Conservation (phyloP, 805 yeast species). For the Allodekkera sacchari region DNA sequence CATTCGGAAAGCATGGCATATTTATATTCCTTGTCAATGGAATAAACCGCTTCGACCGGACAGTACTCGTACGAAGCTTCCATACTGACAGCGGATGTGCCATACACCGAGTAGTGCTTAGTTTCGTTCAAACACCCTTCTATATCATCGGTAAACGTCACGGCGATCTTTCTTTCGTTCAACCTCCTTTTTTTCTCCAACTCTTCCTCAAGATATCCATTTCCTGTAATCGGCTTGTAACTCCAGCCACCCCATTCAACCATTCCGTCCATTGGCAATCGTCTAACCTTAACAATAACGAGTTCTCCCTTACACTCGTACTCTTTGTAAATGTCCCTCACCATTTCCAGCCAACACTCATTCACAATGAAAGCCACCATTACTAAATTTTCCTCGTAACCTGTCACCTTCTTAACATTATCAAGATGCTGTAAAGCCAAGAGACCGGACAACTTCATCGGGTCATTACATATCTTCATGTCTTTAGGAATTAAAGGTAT, state of each 20-base stretch:
- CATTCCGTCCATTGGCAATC: slow-evolving; percentile 53
- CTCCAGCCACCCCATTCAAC: slow-evolving; percentile 73
- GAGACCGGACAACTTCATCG: slow-evolving; percentile 28
- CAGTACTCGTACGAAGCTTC: slow-evolving; percentile 2
- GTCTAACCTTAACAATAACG: slow-evolving; percentile 45
- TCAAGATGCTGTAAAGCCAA: slow-evolving; percentile 71
- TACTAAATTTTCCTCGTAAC: slow-evolving; percentile 34
- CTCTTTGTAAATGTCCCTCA: slow-evolving; percentile 35
- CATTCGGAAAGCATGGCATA: slow-evolving; percentile 1
- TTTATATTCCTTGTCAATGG: neutral
- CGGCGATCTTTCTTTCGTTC: slow-evolving; percentile 27
- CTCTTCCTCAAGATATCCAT: slow-evolving; percentile 30
- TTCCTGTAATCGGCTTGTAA: slow-evolving; percentile 32
- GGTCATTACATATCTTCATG: slow-evolving; percentile 41
- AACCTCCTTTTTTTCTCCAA: slow-evolving; percentile 13
- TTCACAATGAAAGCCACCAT: slow-evolving; percentile 50
- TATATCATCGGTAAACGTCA: slow-evolving; percentile 35
- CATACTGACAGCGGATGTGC: slow-evolving; percentile 5
- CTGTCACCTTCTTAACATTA: slow-evolving; percentile 50
- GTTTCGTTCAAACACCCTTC: slow-evolving; percentile 22
- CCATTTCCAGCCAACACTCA: slow-evolving; percentile 20
- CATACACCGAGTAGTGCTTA: slow-evolving; percentile 18
- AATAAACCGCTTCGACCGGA: slow-evolving; percentile 6
- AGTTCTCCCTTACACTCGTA: slow-evolving; percentile 30
- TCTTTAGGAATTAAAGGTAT: slow-evolving; percentile 72